Percentiles rank a stretch among this genome's conserved stretches.
These are phyloP conservation scores for Mycena pura DNA, from an alignment of 768 basidiomycete species.

Conservation along the genomic window DNA sequence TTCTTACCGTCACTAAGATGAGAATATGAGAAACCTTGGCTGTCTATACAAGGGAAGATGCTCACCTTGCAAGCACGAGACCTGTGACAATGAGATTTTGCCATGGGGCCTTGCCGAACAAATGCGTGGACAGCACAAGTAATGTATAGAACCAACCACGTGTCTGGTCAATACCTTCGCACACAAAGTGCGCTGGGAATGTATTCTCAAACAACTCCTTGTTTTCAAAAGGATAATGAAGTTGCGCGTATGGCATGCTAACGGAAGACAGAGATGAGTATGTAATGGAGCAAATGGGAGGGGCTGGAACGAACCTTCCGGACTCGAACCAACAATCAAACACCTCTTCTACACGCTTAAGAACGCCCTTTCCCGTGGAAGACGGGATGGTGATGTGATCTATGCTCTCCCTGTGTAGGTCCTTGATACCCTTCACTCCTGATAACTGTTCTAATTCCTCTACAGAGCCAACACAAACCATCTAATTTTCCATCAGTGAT, in stretches of 20 bases:
- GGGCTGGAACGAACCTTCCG: slow-evolving; percentile 70
- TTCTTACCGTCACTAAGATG: slow-evolving; percentile 89
- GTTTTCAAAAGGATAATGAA: slow-evolving; percentile 99
- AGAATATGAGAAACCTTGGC: slow-evolving; percentile 1
- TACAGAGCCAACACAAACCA: slow-evolving; percentile 88
- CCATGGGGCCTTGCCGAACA: slow-evolving; percentile 95
- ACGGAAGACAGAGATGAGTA: background rate
- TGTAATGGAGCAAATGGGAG: background rate
- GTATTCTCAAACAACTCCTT: slow-evolving; percentile 82
- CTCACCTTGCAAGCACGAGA: slow-evolving; percentile 92
- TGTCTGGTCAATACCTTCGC: slow-evolving; percentile 98
- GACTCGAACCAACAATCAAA: slow-evolving; percentile 99
- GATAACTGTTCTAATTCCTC: slow-evolving; percentile 86
- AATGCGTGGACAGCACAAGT: slow-evolving; percentile 93
- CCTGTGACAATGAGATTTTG: slow-evolving; percentile 97
- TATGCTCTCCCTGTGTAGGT: slow-evolving; percentile 93
- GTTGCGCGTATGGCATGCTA: slow-evolving; percentile 98
- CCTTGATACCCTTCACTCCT: slow-evolving; percentile 82
- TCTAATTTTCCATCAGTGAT: slow-evolving; percentile 44
- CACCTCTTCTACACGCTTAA: slow-evolving; percentile 95
- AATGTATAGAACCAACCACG: slow-evolving; percentile 99
- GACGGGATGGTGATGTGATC: slow-evolving; percentile 98
- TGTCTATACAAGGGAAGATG: slow-evolving; percentile 16
- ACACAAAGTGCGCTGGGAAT: slow-evolving; percentile 96
- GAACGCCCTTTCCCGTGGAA: slow-evolving; percentile 79